A percentile compares a stretch with the other conserved stretches of the same genome.
Evolutionary conservation across 768 basidiomycete species (phyloP).

Genomic region (Terana coerulea): DNA sequence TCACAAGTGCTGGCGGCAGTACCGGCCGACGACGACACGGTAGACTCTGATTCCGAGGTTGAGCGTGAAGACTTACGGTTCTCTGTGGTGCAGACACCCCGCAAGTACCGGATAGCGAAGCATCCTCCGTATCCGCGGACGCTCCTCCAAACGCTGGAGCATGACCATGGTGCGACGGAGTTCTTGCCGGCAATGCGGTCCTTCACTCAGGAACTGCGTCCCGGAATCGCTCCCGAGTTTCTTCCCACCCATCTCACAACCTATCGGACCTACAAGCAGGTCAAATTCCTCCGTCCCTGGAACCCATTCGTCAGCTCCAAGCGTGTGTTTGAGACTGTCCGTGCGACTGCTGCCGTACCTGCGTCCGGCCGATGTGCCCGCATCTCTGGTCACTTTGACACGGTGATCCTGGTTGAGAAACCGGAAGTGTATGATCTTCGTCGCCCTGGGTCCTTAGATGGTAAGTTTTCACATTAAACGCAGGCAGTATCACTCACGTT

Average conservation of each 20-base stretch:
- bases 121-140: not conserved
- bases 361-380: not conserved
- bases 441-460: not conserved
- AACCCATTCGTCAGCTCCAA: not conserved
- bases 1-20: conserved; percentile 5
- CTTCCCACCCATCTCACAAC: not conserved
- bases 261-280: conserved; percentile 7
- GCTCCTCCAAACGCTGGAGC: not conserved
- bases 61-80: conserved; percentile 7
- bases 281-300: conserved; percentile 5
- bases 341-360: not conserved
- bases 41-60: not conserved
- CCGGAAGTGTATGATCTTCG: not conserved
- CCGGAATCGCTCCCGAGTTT: not conserved
- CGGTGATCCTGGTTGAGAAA: conserved; percentile 4
- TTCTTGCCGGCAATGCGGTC: not conserved
- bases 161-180: not conserved
- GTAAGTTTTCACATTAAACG: not conserved
- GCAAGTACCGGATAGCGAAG: conserved; percentile 4
- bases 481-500: not conserved
- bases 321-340: not conserved
- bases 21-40: not conserved
- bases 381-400: not conserved
- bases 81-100: not conserved
- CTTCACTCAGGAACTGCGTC: not conserved